Base-by-base conservation (phyloP, 768 basidiomycete species). In the Gloeostereum incarnatum region DNA sequence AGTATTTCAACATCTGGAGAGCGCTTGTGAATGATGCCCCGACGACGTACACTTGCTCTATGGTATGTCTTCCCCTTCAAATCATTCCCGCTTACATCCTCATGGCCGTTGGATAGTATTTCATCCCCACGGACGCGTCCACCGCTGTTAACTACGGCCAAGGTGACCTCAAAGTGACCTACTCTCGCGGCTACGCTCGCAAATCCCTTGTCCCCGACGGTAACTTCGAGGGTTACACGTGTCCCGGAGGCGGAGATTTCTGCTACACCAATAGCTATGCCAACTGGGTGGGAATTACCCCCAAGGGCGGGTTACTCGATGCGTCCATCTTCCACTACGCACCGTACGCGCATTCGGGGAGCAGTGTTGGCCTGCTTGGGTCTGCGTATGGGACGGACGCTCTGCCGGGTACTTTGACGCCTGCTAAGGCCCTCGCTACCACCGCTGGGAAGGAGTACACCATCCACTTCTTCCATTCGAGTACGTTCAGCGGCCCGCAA, bases 1-100 rank as follows among this genome's bases (percentile, higher is more conserved):
- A 63, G 39, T 73, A 61, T 56, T 69, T 73, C 55, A 73, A 73
- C 45, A 71, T 72, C 55, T 73, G 68, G 68, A 63, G 66, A 24
- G 68, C 68, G 8, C 53, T 70, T 21, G 63, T 69, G 0, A 49
- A 63, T 39, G 67, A 65, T 7, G 42, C 47, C 14, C 67, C 70
- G 1, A 69, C 64, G 2, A 67, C 66, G 0, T 71, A 71, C 51
- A 63, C 64, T 29, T 73, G 69, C 56, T 63, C 64, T 44, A 63
- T 71, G 61, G 69, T 69, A 42, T 35, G 64, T 51, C 2, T 4
- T 29, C 24, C 29, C 6, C 14, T 22, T 18, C 29, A 18, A 10
- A 18, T 10, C 25, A 6, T 20, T 20, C 9, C 10, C 19, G 26
- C 8, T 31, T 23, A 10, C 5, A n/a, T 11, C 25, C 17, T 29